These are phyloP conservation scores for Oryza glaberrima DNA, from an alignment of 176 grass and related monocot species.

Conservation along the genomic window DNA sequence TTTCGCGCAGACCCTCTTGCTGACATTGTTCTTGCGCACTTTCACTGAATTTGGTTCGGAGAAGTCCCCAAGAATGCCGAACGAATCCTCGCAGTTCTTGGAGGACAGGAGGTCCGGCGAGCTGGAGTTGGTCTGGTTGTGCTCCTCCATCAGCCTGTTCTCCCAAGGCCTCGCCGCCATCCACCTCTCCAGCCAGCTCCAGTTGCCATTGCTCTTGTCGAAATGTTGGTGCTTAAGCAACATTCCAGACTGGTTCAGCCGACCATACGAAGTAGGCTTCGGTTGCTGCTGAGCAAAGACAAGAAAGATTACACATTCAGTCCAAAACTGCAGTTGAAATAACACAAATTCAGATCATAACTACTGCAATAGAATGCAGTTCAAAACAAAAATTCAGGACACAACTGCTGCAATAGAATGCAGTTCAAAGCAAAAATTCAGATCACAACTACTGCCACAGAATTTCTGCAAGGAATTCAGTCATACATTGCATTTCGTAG, in stretches of 20 bases:
- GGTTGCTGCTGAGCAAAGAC: constrained; percentile 51
- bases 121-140: constrained; percentile 56
- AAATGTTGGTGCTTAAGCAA: constrained; percentile 59
- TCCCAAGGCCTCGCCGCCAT: constrained; percentile 94
- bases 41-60: constrained; percentile 66
- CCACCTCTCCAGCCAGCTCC: constrained; percentile 98
- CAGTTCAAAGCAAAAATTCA: not conserved
- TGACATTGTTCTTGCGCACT: constrained; percentile 72
- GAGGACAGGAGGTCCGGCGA: constrained; percentile 42
- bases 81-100: constrained; percentile 54
- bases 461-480: not conserved
- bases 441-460: not conserved
- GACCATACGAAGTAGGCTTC: constrained; percentile 43
- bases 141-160: constrained; percentile 83
- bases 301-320: not conserved
- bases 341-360: not conserved
- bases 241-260: constrained; percentile 45
- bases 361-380: not conserved
- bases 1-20: constrained; percentile 66
- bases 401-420: too few species aligned
- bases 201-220: constrained; percentile 72
- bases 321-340: not conserved
- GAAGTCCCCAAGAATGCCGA: constrained; percentile 39
- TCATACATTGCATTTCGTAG: constrained; percentile 42
- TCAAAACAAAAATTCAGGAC: too few species aligned